Evolutionary conservation across 768 basidiomycete genomes (phyloP), one percentile per base, ranked within the genome.

Genomic region (Phylloporus arenicola): DNA sequence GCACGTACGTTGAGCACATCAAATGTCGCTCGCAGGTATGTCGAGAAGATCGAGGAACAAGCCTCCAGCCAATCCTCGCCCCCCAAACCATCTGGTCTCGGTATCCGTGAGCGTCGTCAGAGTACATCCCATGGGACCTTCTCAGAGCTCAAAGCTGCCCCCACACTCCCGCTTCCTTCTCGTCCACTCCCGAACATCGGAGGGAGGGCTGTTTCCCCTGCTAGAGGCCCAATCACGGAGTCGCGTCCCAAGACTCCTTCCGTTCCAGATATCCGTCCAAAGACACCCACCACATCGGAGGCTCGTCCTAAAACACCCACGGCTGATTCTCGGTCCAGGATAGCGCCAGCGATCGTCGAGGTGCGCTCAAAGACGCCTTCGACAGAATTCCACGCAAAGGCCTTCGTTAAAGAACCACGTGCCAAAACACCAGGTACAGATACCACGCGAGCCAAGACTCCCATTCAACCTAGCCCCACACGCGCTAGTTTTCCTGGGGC

Each of bases 81-180:
- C 52, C 68, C 68, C 7, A 62, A 53, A 45, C 33, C 48, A 6
- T 31, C 51, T 19, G 48, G 54, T 17, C 47, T 45, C 8, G 71
- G 67, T 46, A 63, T 61, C 50, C 72, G 80, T 31, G 77, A 79
- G 53, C 75, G 79, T 45, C 79, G 75, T 12, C 71, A 73, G 44
- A 83, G 78, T 57, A 77, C 75, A 6, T 75, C 79, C 0, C 60
- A 56, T n/a, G 55, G 52, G 4, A 47, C 46, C 33, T 13, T 48
- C 17, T 50, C 59, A 24, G 64, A 62, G 38, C 53, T 54, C 31
- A 59, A 55, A 30, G 50, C 38, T 31, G n/a, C 31, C 0, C 40
- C 59, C 10, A 54, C 60, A 13, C 59, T 64, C 2, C 11, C 35
- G 5, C 30, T 55, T 38, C 10, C 62, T 43, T 59, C 52, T 1